Evolutionary conservation across 441 rosid genomes (phyloP).

Genomic region (Jatropha podagrica): DNA sequence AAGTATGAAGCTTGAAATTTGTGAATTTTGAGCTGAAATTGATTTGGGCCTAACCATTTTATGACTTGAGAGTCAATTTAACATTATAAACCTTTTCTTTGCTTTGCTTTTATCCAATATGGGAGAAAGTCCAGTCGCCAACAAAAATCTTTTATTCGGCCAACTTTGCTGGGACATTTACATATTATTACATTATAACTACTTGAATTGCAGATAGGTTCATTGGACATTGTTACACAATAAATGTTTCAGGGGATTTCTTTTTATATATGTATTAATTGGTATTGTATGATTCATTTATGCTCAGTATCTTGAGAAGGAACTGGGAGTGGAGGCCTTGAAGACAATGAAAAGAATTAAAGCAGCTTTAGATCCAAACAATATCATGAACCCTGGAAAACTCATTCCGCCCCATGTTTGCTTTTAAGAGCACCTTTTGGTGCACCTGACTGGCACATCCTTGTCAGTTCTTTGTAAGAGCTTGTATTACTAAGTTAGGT

Average conservation of each 20-base stretch:
- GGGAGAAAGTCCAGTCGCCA: too few relatives aligned
- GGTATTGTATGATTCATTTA: neutral
- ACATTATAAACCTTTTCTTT: too few relatives aligned
- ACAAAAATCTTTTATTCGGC: neutral
- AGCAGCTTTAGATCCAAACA: constrained; percentile 74
- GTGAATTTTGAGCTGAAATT: too few relatives aligned
- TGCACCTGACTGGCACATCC: neutral
- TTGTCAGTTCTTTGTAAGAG: neutral
- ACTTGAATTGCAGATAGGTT: neutral
- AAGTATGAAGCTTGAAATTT: too few relatives aligned
- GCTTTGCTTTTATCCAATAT: too few relatives aligned
- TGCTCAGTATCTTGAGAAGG: constrained; percentile 86
- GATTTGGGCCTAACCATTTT: too few relatives aligned
- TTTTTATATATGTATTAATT: neutral
- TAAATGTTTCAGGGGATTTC: neutral
- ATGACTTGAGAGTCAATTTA: too few relatives aligned
- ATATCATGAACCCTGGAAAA: constrained; percentile 97
- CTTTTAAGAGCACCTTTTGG: constrained; percentile 31
- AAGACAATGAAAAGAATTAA: constrained; percentile 84
- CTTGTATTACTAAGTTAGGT: neutral
- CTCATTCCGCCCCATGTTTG: constrained; percentile 90
- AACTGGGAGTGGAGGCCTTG: constrained; percentile 78
- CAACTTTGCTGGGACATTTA: neutral
- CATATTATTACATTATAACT: neutral
- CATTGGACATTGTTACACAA: neutral